Evolutionary conservation across 2,329 filamentous ascomycete species (phyloP).

Genomic region (Beauveria sp.): DNA sequence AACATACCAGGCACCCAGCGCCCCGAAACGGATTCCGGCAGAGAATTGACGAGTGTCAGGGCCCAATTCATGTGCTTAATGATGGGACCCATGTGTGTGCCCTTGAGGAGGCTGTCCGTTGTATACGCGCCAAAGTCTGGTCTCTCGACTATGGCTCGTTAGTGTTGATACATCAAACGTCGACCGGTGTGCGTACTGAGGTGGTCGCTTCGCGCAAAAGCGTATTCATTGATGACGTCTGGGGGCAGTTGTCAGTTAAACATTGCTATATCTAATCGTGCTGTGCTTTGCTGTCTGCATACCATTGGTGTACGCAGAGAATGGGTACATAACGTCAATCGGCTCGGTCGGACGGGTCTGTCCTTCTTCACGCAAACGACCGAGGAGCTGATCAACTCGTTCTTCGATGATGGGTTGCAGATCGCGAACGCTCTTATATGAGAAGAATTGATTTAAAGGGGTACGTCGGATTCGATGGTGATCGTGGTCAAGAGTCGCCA

Average conservation of each 20-base stretch:
- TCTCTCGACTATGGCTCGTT: constrained; percentile 21
- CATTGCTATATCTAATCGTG: background rate
- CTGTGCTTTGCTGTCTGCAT: background rate
- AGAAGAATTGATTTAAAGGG: constrained; percentile 30
- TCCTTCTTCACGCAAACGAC: constrained; percentile 23
- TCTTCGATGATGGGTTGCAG: constrained; percentile 31
- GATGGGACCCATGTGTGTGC: constrained; percentile 29
- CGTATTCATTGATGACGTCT: constrained; percentile 34
- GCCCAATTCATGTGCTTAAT: constrained; percentile 30
- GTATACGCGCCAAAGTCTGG: constrained; percentile 27
- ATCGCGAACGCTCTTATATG: constrained; percentile 28
- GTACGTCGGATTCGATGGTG: constrained; percentile 26
- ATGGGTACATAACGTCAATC: constrained; percentile 29
- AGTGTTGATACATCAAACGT: background rate
- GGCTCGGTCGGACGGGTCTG: constrained; percentile 19
- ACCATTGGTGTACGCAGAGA: constrained; percentile 32
- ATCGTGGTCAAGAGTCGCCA: constrained; percentile 28
- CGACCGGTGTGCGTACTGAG: constrained; percentile 17
- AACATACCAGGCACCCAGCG: constrained; percentile 24
- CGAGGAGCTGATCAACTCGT: constrained; percentile 25
- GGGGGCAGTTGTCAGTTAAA: background rate
- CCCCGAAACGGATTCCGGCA: constrained; percentile 29
- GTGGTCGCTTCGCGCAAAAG: constrained; percentile 28
- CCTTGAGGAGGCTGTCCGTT: constrained; percentile 28
- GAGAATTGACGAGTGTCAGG: constrained; percentile 25